Base-by-base conservation (phyloP, 2,329 filamentous ascomycete genomes). In the Pseudocercospora cruenta region DNA sequence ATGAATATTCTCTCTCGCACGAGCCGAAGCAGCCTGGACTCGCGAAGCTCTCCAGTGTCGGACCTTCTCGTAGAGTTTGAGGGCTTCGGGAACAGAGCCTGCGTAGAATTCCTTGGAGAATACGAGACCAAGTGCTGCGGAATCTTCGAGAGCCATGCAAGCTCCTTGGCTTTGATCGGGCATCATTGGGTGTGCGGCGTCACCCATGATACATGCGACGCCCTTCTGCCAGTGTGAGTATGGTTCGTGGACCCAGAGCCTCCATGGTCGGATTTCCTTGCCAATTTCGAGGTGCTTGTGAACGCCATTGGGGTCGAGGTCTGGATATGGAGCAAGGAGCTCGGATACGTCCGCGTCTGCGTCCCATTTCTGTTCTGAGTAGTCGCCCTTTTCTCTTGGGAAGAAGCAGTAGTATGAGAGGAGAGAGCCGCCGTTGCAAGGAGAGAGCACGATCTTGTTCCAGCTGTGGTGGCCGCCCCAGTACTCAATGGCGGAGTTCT, bases 371-470 rank as follows among this genome's bases (percentile, higher is more conserved):
- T 91, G 87, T 51, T 79, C 85, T 2, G 82, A 81, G 73, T 87
- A 90, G 73, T 91, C 87, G 6, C 86, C 86, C 66, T 83, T 81
- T 5, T 83, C 82, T 1, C 85, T 82, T 0, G 88, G 85, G 77
- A 90, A 90, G 81, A 90, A 90, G 78, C 88, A 90, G 78, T 91
- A 91, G 79, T 89, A 91, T 0, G 87, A 90, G 2, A 90, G 81
- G 2, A 90, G 79, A 67, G 85, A 85, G 61, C 88, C 88, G 22
- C 84, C 85, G 72, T 90, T 89, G 79, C 89, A 91, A 4, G 89
- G 88, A 0, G 88, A 90, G 1, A 91, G 80, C 4, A 91, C 89
- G 65, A 91, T 91, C 82, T 91, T 91, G 77, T 90, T 86, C 57
- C 66, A 70, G 72, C 86, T 87, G 63, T 88, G 85, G 60, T 87